Conservation (phyloP, 225 moss, liverwort and hornwort genomes). For the Bryum argenteum region DNA sequence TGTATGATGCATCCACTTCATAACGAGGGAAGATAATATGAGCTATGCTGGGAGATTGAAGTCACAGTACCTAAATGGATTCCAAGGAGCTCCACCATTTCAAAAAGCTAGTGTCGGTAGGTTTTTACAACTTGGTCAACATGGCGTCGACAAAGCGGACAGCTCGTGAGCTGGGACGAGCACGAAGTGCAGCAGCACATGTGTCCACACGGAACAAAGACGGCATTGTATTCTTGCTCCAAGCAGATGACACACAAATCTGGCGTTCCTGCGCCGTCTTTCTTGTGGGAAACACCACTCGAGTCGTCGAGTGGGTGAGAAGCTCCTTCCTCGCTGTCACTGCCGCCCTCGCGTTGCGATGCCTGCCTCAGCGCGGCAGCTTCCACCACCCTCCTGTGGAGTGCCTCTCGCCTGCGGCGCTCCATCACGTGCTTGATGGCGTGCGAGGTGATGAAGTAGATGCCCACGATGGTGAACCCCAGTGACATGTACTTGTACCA, state of each 20-base stretch:
- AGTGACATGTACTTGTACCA: conserved; percentile 96
- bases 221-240: conserved; percentile 93
- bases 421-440: conserved; percentile 78
- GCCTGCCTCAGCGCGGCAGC: conserved; percentile 77
- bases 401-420: conserved; percentile 79
- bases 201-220: conserved; percentile 96
- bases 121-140: conserved; percentile 89
- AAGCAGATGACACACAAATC: conserved; percentile 97
- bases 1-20: background rate
- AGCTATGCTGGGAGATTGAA: conserved; percentile 18
- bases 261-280: conserved; percentile 63
- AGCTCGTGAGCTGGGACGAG: conserved; percentile 78
- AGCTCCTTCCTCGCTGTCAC: conserved; percentile 41
- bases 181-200: conserved; percentile 96
- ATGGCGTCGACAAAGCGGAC: conserved; percentile 89
- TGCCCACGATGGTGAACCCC: conserved; percentile 81
- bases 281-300: conserved; percentile 38
- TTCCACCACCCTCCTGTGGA: conserved; percentile 89
- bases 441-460: conserved; percentile 83
- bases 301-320: conserved; percentile 51
- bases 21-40: conserved; percentile 13
- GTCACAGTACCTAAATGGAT: conserved; percentile 14
- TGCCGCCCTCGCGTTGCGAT: conserved; percentile 32
- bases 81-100: conserved; percentile 25
- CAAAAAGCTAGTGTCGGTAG: conserved; percentile 68